Base-by-base conservation (phyloP, 768 basidiomycete genomes). In the Rickenella mellea region DNA sequence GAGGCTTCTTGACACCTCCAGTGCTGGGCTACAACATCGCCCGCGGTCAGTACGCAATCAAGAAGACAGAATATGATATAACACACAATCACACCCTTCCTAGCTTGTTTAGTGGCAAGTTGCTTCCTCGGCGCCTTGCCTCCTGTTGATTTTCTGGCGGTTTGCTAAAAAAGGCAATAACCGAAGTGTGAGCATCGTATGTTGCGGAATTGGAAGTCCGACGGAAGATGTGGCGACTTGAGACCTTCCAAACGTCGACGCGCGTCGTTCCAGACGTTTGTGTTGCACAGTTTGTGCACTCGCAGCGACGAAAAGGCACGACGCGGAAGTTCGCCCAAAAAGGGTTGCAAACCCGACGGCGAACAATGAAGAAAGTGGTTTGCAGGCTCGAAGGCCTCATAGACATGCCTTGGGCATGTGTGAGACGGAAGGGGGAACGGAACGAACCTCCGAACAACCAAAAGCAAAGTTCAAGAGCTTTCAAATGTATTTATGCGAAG, bases 1-100 rank as follows among this genome's bases (percentile, higher is more conserved):
- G 70, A 42, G 70, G 70, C 66, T 83, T 83, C 76, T 84, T 85
- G 59, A 85, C 78, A 60, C 78, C 79, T 58, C 77, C 76, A 49
- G 76, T 60, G 36, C 71, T 63, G 44, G 63, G 61, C 69, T 65
- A 45, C 42, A 35, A 9, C 10, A 36, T 22, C 9, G 33, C 19
- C 11, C 3, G 33, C 15, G 10, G 19, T 15, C 41, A 44, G 21
- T 52, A 39, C 54, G 43, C 19, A 47, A 10, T 27, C 4, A 30
- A 33, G 28, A 45, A 46, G 20, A 27, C 33, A 12, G 27, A 26
- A 25, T 28, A 37, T 30, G 27, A 44, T 17, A 29, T n/a, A 19
- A 61, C 67, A 46, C 35, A 70, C 68, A 6, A 66, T 51, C 10
- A 71, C 68, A 14, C 71, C 70, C 62, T 77, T 78, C 43, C 76